Evolutionary conservation across 177 flowering plant genomes (phyloP).

Genomic region (Tripterygium wilfordii): DNA sequence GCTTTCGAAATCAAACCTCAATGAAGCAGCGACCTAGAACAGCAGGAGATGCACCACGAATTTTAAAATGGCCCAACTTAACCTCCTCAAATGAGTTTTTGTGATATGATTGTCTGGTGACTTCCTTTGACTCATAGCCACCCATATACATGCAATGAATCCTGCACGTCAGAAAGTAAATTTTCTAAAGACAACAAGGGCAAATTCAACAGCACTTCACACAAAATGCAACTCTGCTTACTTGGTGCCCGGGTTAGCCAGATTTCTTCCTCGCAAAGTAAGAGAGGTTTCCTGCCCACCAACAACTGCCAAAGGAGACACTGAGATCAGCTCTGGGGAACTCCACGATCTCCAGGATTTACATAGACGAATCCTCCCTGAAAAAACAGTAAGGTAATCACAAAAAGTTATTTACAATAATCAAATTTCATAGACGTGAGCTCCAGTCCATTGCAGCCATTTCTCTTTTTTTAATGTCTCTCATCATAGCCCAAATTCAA

Average conservation of each 20-base stretch:
- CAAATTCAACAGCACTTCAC: background rate
- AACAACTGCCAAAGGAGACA: conserved; percentile 83
- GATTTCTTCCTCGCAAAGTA: conserved; percentile 59
- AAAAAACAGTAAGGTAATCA: conserved; percentile 7
- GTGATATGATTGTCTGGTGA: conserved; percentile 23
- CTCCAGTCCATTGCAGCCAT: too few species aligned
- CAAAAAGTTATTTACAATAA: too few species aligned
- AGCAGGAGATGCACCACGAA: conserved; percentile 35
- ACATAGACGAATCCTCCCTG: conserved; percentile 69
- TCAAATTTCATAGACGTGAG: too few species aligned
- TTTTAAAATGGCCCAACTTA: conserved; percentile 32
- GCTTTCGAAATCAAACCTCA: conserved; percentile 47
- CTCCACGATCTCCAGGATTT: conserved; percentile 70
- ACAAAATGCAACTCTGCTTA: conserved; percentile 18
- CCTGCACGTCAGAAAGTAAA: conserved; percentile 29
- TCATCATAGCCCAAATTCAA: too few species aligned
- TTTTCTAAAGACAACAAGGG: conserved; percentile 1
- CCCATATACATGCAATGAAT: conserved; percentile 71
- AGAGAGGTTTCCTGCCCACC: conserved; percentile 65
- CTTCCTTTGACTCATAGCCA: conserved; percentile 53
- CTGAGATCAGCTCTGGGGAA: conserved; percentile 64
- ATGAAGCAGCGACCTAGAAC: conserved; percentile 76
- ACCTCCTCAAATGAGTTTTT: conserved; percentile 42
- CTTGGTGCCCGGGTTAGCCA: conserved; percentile 66
- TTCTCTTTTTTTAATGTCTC: too few species aligned